Percentiles rank a stretch among this genome's conserved stretches.
phyloP scores from a whole-genome alignment of 2,329 filamentous ascomycete species.

The Cladophialophora carrionii region DNA sequence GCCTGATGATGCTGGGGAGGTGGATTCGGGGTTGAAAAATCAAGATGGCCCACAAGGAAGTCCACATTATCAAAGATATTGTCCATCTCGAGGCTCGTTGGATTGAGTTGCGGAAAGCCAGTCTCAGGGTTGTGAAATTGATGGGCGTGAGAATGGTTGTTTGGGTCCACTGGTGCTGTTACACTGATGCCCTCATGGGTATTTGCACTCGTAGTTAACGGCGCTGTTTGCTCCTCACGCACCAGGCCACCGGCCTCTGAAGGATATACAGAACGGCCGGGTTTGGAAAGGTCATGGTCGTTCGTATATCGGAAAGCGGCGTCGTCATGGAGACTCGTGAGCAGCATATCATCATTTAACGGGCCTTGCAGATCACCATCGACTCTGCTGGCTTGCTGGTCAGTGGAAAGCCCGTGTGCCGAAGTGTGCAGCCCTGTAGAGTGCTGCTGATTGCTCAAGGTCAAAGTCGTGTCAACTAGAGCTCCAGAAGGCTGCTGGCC shows the following conservation, averaged over 20 bases:
- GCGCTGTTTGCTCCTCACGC: neutral
- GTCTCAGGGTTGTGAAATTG: neutral
- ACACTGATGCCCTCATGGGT: neutral
- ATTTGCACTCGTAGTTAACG: neutral
- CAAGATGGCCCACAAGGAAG: neutral
- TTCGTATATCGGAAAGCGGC: neutral
- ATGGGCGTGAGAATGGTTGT: neutral
- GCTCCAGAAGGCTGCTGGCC: neutral
- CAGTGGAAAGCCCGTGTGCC: neutral
- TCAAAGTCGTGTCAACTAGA: neutral
- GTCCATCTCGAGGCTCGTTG: neutral
- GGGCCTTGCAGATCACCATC: neutral
- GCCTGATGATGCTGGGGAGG: neutral
- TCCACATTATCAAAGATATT: constrained; percentile 1
- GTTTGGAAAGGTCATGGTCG: neutral
- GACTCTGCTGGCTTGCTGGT: neutral
- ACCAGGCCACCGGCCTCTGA: neutral
- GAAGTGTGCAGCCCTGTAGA: neutral
- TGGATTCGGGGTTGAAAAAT: neutral
- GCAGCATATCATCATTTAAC: neutral
- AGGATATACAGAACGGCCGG: neutral
- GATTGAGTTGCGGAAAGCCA: neutral
- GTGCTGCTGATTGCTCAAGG: neutral
- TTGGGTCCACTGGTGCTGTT: neutral
- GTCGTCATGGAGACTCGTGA: neutral